Evolutionary conservation across 2,329 filamentous ascomycete genomes (phyloP).

Genomic region (Aspergillus fischeri): DNA sequence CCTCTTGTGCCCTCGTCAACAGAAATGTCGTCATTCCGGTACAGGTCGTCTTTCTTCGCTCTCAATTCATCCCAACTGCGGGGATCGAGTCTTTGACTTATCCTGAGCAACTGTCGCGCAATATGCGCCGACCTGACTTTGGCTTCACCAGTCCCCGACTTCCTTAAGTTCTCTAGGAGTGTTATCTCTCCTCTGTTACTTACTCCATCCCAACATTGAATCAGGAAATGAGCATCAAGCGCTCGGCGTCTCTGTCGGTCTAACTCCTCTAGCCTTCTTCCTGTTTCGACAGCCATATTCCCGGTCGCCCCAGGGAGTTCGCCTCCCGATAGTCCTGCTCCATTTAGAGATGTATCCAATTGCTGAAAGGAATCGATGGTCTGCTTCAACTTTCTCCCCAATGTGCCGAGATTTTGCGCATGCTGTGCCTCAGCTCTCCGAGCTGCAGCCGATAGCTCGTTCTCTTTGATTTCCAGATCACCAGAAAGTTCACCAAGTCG

Average conservation of each 20-base stretch:
- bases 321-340: constrained; percentile 40
- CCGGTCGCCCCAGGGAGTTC: constrained; percentile 55
- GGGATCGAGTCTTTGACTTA: constrained; percentile 85
- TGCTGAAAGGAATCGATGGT: constrained; percentile 90
- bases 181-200: constrained; percentile 83
- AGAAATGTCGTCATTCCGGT: constrained; percentile 20
- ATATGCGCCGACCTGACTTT: constrained; percentile 94
- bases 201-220: constrained; percentile 96
- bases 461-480: constrained; percentile 84
- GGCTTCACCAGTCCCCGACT: constrained; percentile 79
- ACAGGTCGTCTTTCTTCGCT: constrained; percentile 50
- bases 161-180: constrained; percentile 81
- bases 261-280: constrained; percentile 87
- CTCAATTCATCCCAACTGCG: constrained; percentile 60
- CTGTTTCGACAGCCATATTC: constrained; percentile 90
- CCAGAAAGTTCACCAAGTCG: constrained; percentile 56
- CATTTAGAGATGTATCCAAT: constrained; percentile 77
- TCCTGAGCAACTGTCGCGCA: constrained; percentile 85
- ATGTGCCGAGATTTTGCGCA: constrained; percentile 80
- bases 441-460: constrained; percentile 83
- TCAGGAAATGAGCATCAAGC: constrained; percentile 88
- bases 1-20: constrained; percentile 50
- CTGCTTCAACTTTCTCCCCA: constrained; percentile 85
- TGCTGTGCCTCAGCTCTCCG: constrained; percentile 89
- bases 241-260: constrained; percentile 87